A percentile compares a stretch with the other conserved stretches of the same genome.
Conservation (phyloP, 192 early-diverging fungal genomes). For the Coemansia sp. region DNA sequence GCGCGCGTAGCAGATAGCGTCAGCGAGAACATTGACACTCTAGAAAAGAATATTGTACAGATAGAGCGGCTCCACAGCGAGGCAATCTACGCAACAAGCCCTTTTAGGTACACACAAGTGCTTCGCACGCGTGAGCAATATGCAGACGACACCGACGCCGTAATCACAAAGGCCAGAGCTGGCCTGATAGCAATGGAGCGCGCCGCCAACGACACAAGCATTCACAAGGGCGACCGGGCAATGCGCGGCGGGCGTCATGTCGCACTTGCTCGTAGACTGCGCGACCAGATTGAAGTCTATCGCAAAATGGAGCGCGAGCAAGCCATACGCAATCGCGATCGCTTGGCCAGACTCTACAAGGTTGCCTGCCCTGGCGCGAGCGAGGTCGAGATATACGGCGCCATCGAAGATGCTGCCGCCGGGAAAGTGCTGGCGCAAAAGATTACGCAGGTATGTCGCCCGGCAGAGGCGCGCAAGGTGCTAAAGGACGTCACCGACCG, state of each 20-base stretch:
- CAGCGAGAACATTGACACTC: conserved; percentile 10
- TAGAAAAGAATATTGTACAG: conserved; percentile 16
- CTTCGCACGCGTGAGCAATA: conserved; percentile 20
- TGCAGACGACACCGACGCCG: conserved; percentile 3
- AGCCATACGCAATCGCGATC: conserved; percentile 21
- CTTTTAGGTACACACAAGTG: conserved; percentile 15
- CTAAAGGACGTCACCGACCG: conserved; percentile 35
- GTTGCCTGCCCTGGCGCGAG: conserved; percentile 20
- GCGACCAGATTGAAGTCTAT: conserved; percentile 18
- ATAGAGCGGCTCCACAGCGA: conserved; percentile 25
- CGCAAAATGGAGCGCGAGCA: conserved; percentile 30
- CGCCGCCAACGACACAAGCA: conserved; percentile 1
- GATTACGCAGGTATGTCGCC: background rate
- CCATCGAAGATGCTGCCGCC: conserved; percentile 11
- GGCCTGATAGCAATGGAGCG: conserved; percentile 14
- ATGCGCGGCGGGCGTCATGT: conserved; percentile 8
- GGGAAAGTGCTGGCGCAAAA: conserved; percentile 10
- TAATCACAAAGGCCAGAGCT: conserved; percentile 2
- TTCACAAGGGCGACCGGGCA: conserved; percentile 10
- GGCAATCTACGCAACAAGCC: conserved; percentile 26
- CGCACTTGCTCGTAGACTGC: conserved; percentile 1
- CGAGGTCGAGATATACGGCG: conserved; percentile 22
- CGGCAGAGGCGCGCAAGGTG: conserved; percentile 20
- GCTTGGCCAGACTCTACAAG: conserved; percentile 21
- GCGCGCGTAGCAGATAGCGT: conserved; percentile 9